Evolutionary conservation across 2,329 filamentous ascomycete species (phyloP), one percentile per base, ranked within the genome.

Genomic region (Phoma sp.): DNA sequence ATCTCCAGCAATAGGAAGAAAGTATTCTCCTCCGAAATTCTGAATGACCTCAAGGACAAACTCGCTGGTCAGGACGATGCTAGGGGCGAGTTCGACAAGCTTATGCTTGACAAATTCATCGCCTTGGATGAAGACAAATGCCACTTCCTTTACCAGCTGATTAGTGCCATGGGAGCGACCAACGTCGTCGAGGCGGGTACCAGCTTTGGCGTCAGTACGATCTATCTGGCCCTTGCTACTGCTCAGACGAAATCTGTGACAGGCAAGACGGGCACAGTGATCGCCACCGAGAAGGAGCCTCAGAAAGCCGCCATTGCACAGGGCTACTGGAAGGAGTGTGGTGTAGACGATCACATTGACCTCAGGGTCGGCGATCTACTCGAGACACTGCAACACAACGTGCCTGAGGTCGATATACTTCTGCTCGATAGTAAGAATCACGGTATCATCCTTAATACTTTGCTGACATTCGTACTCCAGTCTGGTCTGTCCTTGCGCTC

Each of bases 121-220:
- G 83, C 83, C 0, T 75, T 88, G 1, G 84, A 86, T 30, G 72
- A 77, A 7, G 83, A 87, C 65, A 87, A 87, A 66, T 83, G 79
- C 60, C 74, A 80, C 3, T 77, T 86, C 32, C 71, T 84, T 1
- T 87, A 87, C 66, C 80, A 82, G 15, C 11, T 43, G 25, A 42
- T 80, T 2, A 77, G 78, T 3, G 74, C 78, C 10, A 80, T 72
- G 9, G 76, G 78, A 1, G 84, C 84, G 0, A 74, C 73, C 1
- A 78, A 78, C 34, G 73, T 87, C 18, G 79, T 87, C 30, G 85
- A 88, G 64, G 84, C 83, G 0, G 85, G 85, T 1, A 87, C 85
- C 0, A 83, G 80, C 34, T 87, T 84, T 52, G 85, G 85, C 2
- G 79, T 88, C 1, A 84, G 81, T 50, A 87, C 85, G 0, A 84